A percentile compares a stretch with the other conserved stretches of the same genome.
These are phyloP conservation scores for Scortechinia acanthostroma DNA, from an alignment of 2,329 filamentous ascomycete species.

Conservation along the genomic window DNA sequence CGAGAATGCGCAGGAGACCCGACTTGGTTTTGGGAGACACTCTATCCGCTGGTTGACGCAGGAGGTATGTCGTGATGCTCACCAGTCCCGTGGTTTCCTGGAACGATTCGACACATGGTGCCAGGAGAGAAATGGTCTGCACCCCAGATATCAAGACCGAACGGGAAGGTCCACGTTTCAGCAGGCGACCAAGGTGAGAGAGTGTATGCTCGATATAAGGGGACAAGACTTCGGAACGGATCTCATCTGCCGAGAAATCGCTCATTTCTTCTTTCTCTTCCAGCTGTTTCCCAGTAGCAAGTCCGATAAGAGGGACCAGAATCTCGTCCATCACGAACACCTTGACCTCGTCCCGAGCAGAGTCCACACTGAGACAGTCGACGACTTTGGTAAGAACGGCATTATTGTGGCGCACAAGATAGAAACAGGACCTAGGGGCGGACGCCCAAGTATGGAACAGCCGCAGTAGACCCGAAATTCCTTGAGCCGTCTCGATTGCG, in stretches of 20 bases:
- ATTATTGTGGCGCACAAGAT: conserved; percentile 33
- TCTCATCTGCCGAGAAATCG: conserved; percentile 29
- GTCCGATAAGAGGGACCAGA: conserved; percentile 35
- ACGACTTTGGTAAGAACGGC: conserved; percentile 42
- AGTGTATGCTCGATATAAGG: conserved; percentile 42
- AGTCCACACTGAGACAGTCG: conserved; percentile 46
- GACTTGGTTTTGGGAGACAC: conserved; percentile 58
- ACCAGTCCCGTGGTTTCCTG: conserved; percentile 52
- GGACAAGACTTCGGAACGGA: neutral
- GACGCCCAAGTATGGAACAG: conserved; percentile 60
- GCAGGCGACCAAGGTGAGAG: neutral
- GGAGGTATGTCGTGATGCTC: conserved; percentile 53
- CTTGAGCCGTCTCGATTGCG: conserved; percentile 61
- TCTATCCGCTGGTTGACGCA: conserved; percentile 56
- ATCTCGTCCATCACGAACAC: conserved; percentile 57
- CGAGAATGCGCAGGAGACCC: conserved; percentile 51
- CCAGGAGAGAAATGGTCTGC: conserved; percentile 45
- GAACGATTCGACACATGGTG: conserved; percentile 40
- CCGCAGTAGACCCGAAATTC: conserved; percentile 57
- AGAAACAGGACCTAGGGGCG: conserved; percentile 40
- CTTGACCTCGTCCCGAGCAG: conserved; percentile 62
- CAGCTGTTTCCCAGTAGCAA: conserved; percentile 20
- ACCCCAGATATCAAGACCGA: conserved; percentile 35
- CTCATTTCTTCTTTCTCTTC: conserved; percentile 17
- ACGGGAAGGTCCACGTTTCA: conserved; percentile 38